Percentiles rank a stretch among this genome's conserved stretches.
Conservation (phyloP, 129 eudicot species). For the Deinandra increscens region DNA sequence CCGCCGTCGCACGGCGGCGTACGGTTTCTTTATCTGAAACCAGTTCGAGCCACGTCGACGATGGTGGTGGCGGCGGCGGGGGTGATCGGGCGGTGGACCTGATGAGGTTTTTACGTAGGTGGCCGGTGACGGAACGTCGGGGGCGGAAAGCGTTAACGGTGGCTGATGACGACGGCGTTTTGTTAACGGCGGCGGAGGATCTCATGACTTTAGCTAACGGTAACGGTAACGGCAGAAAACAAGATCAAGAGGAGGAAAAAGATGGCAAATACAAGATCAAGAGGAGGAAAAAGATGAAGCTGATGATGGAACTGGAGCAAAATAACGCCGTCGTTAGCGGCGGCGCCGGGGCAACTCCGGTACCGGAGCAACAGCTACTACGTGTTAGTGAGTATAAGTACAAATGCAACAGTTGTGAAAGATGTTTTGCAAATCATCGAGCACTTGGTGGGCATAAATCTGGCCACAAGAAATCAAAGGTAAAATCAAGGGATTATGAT, state of each 20-base stretch:
- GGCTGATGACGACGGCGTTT: not conserved
- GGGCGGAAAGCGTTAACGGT: slow-evolving; percentile 24
- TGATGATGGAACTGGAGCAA: slow-evolving; percentile 39
- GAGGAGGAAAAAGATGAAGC: slow-evolving; percentile 41
- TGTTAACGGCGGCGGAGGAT: slow-evolving; percentile 32
- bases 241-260: slow-evolving; percentile 34
- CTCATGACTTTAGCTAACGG: slow-evolving; percentile 41
- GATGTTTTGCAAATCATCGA: slow-evolving; percentile 48
- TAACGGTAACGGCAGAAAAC: not conserved
- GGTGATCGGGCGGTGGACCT: slow-evolving; percentile 34
- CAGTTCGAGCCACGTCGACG: not conserved
- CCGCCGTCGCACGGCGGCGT: not conserved
- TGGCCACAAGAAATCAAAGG: slow-evolving; percentile 50
- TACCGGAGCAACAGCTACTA: not conserved
- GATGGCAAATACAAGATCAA: slow-evolving; percentile 32
- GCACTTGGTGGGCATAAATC: slow-evolving; percentile 73
- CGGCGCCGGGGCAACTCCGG: not conserved
- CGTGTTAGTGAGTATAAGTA: slow-evolving; percentile 29
- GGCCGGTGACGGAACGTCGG: slow-evolving; percentile 47
- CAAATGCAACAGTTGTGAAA: slow-evolving; percentile 53
- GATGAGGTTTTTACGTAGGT: slow-evolving; percentile 26
- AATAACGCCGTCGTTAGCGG: not conserved
- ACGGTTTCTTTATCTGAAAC: not conserved
- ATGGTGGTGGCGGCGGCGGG: not conserved
- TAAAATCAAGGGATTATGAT: slow-evolving; percentile 38